These are phyloP conservation scores for Fusarium setosum DNA, from an alignment of 2,329 filamentous ascomycete species.

Conservation along the genomic window DNA sequence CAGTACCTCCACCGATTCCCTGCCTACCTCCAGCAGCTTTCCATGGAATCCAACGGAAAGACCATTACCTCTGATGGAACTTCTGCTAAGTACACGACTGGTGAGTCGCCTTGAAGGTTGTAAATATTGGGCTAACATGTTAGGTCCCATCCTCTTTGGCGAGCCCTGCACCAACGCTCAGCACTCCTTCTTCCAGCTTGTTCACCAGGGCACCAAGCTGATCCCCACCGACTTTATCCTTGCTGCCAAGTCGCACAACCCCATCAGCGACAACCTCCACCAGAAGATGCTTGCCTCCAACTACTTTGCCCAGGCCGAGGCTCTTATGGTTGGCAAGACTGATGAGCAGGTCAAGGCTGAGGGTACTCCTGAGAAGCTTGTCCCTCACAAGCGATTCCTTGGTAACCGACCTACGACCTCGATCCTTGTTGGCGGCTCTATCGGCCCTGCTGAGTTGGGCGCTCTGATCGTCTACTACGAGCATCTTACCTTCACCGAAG, in stretches of 20 bases:
- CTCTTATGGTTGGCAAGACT: conserved; percentile 91
- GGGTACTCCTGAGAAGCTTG: conserved; percentile 77
- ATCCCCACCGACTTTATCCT: conserved; percentile 99
- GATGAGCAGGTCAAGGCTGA: conserved; percentile 83
- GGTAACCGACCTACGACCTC: conserved; percentile 97
- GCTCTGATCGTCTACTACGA: conserved; percentile 99
- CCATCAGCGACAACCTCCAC: conserved; percentile 90
- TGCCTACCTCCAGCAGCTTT: conserved; percentile 97
- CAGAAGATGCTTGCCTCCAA: conserved; percentile 96
- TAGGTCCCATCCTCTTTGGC: conserved; percentile 89
- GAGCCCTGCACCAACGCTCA: conserved; percentile 99
- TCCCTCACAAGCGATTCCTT: conserved; percentile 99
- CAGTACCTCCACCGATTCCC: conserved; percentile 99
- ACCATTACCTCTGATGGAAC: conserved; percentile 90
- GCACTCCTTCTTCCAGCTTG: conserved; percentile 99
- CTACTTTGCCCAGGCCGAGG: conserved; percentile 90
- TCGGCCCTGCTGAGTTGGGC: conserved; percentile 92
- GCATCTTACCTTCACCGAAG: conserved; percentile 97
- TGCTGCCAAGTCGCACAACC: conserved; percentile 96
- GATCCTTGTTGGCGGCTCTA: conserved; percentile 89
- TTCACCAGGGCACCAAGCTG: conserved; percentile 99
- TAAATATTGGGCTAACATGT: conserved; percentile 29
- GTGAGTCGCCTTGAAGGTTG: conserved; percentile 18
- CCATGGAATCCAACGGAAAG: conserved; percentile 99
- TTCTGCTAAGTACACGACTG: conserved; percentile 96